Evolutionary conservation across 805 yeast species (phyloP), one percentile per base, ranked within the genome.

Genomic region (Saccharomycopsis malanga): DNA sequence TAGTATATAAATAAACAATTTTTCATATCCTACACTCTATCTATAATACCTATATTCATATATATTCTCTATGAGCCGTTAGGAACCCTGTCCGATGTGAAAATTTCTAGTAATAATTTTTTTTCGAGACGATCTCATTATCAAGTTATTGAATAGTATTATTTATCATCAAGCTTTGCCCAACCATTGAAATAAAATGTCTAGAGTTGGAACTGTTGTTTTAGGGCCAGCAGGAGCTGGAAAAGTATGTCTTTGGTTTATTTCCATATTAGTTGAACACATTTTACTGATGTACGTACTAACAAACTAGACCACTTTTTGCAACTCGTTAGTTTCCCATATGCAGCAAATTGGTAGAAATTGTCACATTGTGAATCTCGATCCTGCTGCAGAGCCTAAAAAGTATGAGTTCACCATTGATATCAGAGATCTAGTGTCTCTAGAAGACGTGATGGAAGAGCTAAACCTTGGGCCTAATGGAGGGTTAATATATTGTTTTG

Each of bases 181-280:
- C n/a, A n/a, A n/a, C n/a, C n/a, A n/a, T n/a, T n/a, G n/a, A n/a
- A n/a, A n/a, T n/a, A 44, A 23, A 20, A 91, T 93, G 98, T 87
- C 97, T 2, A 74, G 96, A 67, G 96, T 88, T 2, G 98, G 98
- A 49, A 91, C 87, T 10, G 68, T 93, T 53, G 96, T 89, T 1
- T 66, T 93, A 54, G 98, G 98, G 1, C 98, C 98, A 17, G 98
- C 98, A 1, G 98, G 98, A 34, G 98, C 85, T 7, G 98, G 98
- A 9, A 91, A 84, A 56, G 68, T 62, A 51, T 39, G 32, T 39
- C 9, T 38, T 7, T 21, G 29, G 2, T 38, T 23, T 38, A 17
- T n/a, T n/a, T n/a, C n/a, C n/a, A n/a, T n/a, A n/a, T n/a, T n/a
- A n/a, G n/a, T n/a, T n/a, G n/a, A n/a, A n/a, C n/a, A n/a, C 12